Evolutionary conservation across 345 rosid species (phyloP).

Genomic region (Boechera retrofracta): DNA sequence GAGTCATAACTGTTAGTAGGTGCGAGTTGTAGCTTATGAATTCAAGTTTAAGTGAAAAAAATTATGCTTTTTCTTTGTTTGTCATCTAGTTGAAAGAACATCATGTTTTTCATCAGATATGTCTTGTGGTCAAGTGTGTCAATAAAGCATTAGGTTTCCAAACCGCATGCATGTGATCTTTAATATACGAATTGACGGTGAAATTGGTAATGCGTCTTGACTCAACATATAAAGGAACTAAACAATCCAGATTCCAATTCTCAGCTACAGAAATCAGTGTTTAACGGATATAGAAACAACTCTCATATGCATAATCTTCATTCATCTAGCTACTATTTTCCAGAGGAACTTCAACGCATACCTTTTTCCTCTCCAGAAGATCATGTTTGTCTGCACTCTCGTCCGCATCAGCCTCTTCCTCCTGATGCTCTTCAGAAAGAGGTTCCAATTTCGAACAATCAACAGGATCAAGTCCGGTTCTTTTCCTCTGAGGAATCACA

Average conservation of each 20-base stretch:
- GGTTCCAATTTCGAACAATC: constrained; percentile 42
- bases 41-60: constrained; percentile 25
- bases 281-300: constrained; percentile 25
- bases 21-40: constrained; percentile 24
- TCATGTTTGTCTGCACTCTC: constrained; percentile 46
- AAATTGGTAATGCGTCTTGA: constrained; percentile 1
- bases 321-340: constrained; percentile 44
- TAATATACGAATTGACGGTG: not conserved
- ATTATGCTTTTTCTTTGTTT: constrained; percentile 29
- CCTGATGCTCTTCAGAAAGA: constrained; percentile 48
- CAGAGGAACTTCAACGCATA: constrained; percentile 54
- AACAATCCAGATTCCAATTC: constrained; percentile 26
- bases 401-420: constrained; percentile 40
- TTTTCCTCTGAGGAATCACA: constrained; percentile 92
- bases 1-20: constrained; percentile 34
- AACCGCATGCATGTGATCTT: constrained; percentile 17
- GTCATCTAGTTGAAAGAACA: constrained; percentile 26
- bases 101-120: constrained; percentile 26
- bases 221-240: constrained; percentile 27
- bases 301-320: constrained; percentile 32
- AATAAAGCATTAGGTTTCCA: constrained; percentile 34
- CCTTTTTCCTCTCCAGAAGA: constrained; percentile 57
- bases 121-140: constrained; percentile 18
- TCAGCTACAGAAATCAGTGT: constrained; percentile 28
- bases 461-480: constrained; percentile 52